phyloP scores from a whole-genome alignment of 805 yeast genomes.

The Kodamaea lidongshanica region DNA sequence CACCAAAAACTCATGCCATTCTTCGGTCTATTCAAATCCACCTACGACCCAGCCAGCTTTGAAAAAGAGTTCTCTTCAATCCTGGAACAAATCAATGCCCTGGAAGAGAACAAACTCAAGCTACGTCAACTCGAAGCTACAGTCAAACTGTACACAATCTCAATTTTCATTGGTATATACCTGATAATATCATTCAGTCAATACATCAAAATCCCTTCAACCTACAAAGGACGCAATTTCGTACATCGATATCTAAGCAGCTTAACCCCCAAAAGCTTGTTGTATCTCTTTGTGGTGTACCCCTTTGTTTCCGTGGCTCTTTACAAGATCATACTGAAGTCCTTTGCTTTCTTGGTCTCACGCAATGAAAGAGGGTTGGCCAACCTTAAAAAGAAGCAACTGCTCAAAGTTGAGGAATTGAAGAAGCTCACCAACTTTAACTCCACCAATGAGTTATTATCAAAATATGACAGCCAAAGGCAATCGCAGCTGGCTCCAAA shows the following conservation, averaged over 20 bases:
- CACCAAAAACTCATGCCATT: constrained; percentile 19
- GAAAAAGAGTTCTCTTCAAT: constrained; percentile 38
- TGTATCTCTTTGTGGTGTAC: constrained; percentile 13
- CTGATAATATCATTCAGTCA: constrained; percentile 16
- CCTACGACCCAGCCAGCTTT: constrained; percentile 36
- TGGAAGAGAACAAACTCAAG: constrained; percentile 18
- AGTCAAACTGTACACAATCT: constrained; percentile 13
- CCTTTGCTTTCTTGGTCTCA: constrained; percentile 18
- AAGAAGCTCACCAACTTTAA: constrained; percentile 70
- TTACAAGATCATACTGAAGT: constrained; percentile 12
- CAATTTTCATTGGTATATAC: constrained; percentile 18
- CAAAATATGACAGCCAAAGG: constrained; percentile 38
- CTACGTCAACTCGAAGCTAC: constrained; percentile 13
- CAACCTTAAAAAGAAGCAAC: constrained; percentile 39
- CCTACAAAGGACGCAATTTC: constrained; percentile 13
- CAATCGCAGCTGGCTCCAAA: neutral
- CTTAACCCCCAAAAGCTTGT: constrained; percentile 17
- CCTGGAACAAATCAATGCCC: constrained; percentile 27
- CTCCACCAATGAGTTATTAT: constrained; percentile 66
- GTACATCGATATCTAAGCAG: constrained; percentile 20
- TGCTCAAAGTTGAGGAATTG: constrained; percentile 55
- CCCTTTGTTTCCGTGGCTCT: constrained; percentile 20
- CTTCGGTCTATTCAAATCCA: constrained; percentile 20
- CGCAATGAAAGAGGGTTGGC: constrained; percentile 17
- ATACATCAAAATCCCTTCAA: constrained; percentile 16